phyloP scores from a whole-genome alignment of 352 stramenopile species.

The Thalassiosira allenii region DNA sequence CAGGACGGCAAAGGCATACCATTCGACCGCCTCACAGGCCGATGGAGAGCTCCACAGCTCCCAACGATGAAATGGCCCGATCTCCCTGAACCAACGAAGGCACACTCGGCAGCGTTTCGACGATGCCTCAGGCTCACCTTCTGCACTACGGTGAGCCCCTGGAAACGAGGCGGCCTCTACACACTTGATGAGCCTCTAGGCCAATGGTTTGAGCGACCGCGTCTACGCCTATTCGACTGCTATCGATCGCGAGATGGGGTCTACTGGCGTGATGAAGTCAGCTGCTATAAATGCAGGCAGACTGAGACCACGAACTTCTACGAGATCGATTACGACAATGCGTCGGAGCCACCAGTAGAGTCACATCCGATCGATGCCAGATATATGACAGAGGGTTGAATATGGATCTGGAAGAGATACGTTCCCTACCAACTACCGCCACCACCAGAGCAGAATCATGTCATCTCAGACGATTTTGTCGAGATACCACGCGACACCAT shows the following conservation, averaged over 20 bases:
- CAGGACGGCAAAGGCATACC: neutral
- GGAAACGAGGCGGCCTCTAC: neutral
- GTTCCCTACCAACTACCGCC: neutral
- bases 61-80: neutral
- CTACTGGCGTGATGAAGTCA: neutral
- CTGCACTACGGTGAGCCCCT: neutral
- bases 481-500: neutral
- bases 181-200: neutral
- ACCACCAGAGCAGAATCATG: too few relatives aligned
- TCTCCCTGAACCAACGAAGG: neutral
- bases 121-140: neutral
- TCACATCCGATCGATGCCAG: neutral
- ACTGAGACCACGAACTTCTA: neutral
- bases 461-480: too few relatives aligned
- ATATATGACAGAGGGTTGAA: neutral
- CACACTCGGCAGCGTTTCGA: neutral
- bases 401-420: constrained; percentile 3
- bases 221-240: neutral
- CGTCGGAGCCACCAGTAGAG: neutral
- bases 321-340: constrained; percentile 6
- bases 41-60: neutral
- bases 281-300: constrained; percentile 5
- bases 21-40: neutral
- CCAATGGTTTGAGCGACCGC: neutral
- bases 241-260: neutral